A percentile compares a stretch with the other conserved stretches of the same genome.
phyloP scores from a whole-genome alignment of 495 filamentous ascomycete species.

The Daldinia caldariorum region DNA sequence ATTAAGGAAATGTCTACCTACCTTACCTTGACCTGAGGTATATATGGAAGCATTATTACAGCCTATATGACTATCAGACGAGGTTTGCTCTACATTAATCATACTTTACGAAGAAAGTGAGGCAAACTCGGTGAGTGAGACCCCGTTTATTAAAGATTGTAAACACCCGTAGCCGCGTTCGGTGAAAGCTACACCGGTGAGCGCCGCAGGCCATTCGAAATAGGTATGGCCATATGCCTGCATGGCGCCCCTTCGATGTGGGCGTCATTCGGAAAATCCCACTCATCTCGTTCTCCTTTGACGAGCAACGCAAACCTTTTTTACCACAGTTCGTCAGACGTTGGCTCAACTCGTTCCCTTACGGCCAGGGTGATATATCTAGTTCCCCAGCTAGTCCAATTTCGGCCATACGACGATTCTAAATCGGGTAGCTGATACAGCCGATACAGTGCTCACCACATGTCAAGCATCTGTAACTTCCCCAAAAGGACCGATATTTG shows the following conservation, averaged over 20 bases:
- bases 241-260: constrained; percentile 9
- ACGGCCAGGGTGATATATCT: constrained; percentile 21
- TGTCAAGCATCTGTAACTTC: constrained; percentile 29
- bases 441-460: constrained; percentile 8
- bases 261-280: constrained; percentile 4
- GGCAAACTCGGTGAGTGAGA: constrained; percentile 25
- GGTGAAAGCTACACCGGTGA: constrained; percentile 36
- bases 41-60: constrained; percentile 9
- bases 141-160: constrained; percentile 10
- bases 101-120: neutral
- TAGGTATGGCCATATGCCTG: constrained; percentile 21
- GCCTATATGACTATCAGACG: neutral
- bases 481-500: constrained; percentile 42
- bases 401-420: constrained; percentile 9
- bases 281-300: constrained; percentile 11
- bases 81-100: neutral
- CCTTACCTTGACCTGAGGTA: no score
- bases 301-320: constrained; percentile 7
- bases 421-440: constrained; percentile 32
- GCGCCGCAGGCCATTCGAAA: constrained; percentile 11
- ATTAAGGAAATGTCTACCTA: neutral
- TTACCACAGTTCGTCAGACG: constrained; percentile 4
- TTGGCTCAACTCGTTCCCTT: constrained; percentile 11
- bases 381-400: constrained; percentile 26
- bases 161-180: constrained; percentile 11